Evolutionary conservation across 2,329 filamentous ascomycete genomes (phyloP).

Genomic region (Monosporascus sp.): DNA sequence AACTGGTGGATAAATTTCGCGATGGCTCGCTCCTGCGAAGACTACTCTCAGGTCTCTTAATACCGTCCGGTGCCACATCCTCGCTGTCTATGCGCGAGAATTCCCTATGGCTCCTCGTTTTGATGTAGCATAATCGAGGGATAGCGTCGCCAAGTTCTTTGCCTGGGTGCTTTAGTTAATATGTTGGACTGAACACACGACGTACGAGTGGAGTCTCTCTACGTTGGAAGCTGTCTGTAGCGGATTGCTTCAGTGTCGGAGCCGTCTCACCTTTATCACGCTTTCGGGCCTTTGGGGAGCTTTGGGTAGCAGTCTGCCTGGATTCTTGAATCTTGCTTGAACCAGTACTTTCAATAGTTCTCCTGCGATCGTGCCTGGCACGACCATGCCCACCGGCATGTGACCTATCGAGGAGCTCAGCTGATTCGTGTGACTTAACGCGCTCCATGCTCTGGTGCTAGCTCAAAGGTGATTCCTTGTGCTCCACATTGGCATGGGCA

Average conservation of each 20-base stretch:
- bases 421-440: background rate
- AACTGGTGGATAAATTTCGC: background rate
- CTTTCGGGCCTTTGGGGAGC: background rate
- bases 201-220: constrained; percentile 9
- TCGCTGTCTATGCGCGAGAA: constrained; percentile 2
- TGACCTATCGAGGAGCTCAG: too few species aligned
- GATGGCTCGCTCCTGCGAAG: background rate
- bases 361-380: constrained; percentile 1
- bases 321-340: background rate
- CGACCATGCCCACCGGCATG: constrained; percentile 3
- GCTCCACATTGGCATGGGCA: too few species aligned
- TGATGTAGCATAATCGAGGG: constrained; percentile 17
- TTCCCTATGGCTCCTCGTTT: constrained; percentile 8
- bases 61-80: background rate
- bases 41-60: constrained; percentile 2
- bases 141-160: constrained; percentile 18
- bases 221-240: background rate
- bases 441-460: background rate
- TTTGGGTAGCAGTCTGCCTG: background rate
- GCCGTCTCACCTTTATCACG: background rate
- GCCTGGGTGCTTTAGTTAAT: constrained; percentile 23
- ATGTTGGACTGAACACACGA: constrained; percentile 20
- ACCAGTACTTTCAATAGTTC: background rate
- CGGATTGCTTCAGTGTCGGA: background rate
- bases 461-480: too few species aligned